Base-by-base conservation (phyloP, 1,284 basidiomycete genomes). In the Xerocomus nothofagi region DNA sequence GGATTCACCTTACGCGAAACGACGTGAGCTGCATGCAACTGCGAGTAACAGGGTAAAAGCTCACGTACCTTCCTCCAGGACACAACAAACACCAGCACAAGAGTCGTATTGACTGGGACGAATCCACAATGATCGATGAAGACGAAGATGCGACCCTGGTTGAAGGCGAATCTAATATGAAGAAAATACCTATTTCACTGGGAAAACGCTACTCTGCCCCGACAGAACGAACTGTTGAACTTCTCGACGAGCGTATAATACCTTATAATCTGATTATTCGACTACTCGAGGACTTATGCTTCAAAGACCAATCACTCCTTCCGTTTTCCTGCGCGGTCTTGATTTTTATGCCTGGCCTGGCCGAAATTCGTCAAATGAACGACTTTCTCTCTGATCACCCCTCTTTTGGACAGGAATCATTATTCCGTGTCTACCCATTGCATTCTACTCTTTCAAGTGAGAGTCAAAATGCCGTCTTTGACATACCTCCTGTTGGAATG, bases 391-490 rank as follows among this genome's bases (percentile, higher is more conserved):
- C 75, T 32, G 87, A 89, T 38, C 95, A 99, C 67, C 75, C 75
- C 1, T 60, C 67, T 0, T 97, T 99, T 65, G 86, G 91, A 27
- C 76, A 79, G 3, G 71, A 76, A 23, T 69, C 75, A 4, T 71
- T 70, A 15, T 98, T 97, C 73, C 80, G 80, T 53, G 76, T 98
- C 29, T 91, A 90, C 66, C 92, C 93, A 1, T 73, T 99, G n/a
- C 97, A 99, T 70, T 98, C 96, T 4, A 91, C 84, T 1, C 82
- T 96, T 38, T 91, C 92, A 10, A 93, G 84, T 53, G 96, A 98
- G 57, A 86, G 87, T 54, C 96, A 99, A 67, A 81, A 82, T 34
- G 85, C 88, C 2, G 96, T 97, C 0, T 98, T 99, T 67, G 87
- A 97, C 44, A 73, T 92, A 1, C 93, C 91, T 20, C 89, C 90